A percentile compares a stretch with the other conserved stretches of the same genome.
Conservation (phyloP, 768 basidiomycete species). For the Pleurotus eryngii region DNA sequence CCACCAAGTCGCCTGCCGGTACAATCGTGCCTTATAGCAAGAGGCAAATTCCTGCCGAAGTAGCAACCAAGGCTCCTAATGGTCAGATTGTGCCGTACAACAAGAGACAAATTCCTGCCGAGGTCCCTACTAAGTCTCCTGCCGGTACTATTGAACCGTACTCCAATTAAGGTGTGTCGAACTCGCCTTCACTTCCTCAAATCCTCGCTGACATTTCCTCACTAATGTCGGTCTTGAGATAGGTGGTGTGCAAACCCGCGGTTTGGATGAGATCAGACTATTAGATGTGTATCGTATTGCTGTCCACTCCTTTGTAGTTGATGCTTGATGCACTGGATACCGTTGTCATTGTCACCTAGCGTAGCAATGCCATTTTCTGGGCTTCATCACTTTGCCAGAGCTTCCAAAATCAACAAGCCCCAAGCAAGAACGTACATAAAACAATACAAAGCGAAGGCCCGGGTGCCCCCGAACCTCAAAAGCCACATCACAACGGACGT, state of each 20-base stretch:
- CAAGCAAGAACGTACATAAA: not conserved
- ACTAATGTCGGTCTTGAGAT: no score
- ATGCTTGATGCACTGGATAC: conserved; percentile 10
- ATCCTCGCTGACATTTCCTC: no score
- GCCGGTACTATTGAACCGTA: conserved; percentile 27
- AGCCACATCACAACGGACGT: not conserved
- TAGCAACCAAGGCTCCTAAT: conserved; percentile 22
- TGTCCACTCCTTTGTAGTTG: not conserved
- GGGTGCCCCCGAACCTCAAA: no score
- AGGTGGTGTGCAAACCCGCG: no score
- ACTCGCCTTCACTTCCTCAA: not conserved
- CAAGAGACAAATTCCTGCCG: conserved; percentile 16
- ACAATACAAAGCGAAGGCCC: no score
- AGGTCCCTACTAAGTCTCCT: conserved; percentile 22
- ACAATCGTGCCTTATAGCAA: conserved; percentile 8
- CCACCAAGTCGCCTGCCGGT: conserved; percentile 11
- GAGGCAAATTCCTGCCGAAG: conserved; percentile 25
- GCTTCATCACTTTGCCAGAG: not conserved
- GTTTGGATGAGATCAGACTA: not conserved
- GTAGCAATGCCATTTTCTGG: no score
- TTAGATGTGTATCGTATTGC: not conserved
- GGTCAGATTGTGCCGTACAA: conserved; percentile 25
- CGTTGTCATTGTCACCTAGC: not conserved
- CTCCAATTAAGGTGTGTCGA: conserved; percentile 1
- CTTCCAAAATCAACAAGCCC: not conserved